phyloP scores from a whole-genome alignment of 2,329 filamentous ascomycete species.

The Aspergillus ochraceus region DNA sequence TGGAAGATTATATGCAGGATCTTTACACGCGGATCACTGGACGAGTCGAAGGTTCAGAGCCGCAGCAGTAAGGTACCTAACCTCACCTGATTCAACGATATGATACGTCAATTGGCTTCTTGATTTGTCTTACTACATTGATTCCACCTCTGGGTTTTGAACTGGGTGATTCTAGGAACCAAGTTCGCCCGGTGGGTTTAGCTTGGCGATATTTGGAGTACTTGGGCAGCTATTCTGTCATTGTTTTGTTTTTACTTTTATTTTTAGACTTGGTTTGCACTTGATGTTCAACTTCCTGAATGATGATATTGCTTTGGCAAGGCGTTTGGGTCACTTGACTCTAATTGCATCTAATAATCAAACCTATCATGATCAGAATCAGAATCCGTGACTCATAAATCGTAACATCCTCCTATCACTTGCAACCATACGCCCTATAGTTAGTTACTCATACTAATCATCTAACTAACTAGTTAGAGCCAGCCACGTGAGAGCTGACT shows the following conservation, averaged over 20 bases:
- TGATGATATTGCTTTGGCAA: constrained; percentile 3
- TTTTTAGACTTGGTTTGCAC: no score
- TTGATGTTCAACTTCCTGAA: no score
- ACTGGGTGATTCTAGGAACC: not conserved
- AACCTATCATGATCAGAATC: not conserved
- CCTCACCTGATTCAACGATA: not conserved
- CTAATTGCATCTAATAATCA: not conserved
- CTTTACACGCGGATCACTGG: constrained; percentile 24
- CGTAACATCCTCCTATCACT: no score
- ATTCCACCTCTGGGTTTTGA: not conserved
- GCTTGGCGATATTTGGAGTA: not conserved
- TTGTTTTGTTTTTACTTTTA: no score
- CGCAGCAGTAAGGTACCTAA: not conserved
- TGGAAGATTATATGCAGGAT: constrained; percentile 31
- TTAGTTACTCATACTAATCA: no score
- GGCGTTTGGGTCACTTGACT: constrained; percentile 3
- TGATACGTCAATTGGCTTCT: not conserved
- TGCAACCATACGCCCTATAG: no score
- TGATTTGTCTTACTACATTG: not conserved
- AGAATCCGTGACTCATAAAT: no score
- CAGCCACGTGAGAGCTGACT: not conserved
- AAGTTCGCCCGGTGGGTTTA: not conserved
- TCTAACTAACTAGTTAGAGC: no score
- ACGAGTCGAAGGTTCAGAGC: not conserved
- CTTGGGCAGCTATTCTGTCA: not conserved